Base-by-base conservation (phyloP, 2,329 filamentous ascomycete species). In the Rutstroemia sp. region DNA sequence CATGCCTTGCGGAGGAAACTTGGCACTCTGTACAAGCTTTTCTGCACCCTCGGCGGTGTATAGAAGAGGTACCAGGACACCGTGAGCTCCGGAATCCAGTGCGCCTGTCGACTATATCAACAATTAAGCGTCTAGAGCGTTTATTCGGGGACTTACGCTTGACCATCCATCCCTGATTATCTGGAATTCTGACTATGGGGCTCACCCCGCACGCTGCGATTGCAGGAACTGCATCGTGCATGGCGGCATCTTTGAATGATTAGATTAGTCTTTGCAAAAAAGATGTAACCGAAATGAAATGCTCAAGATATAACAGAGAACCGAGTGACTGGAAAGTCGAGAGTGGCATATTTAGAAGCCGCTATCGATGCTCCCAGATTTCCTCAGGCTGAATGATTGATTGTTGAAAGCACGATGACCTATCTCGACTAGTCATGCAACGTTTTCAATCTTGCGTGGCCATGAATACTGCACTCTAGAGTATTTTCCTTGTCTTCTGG, bases 151-250 rank as follows among this genome's bases (percentile, higher is more conserved):
- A 49, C 52, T 54, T 54, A 54, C 52, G 73, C 69, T 81, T 81
- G 37, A 81, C 73, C 77, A 81, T 79, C 73, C 74, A 81, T 1
- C 73, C 70, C 67, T 80, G 76, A 61, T 77, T 74, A 54, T 82
- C 81, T 0, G 81, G 78, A 41, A 86, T 73, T 60, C 83, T 74
- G 8, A 82, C 79, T 54, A 81, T 72, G 0, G 79, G 79, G 6
- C 78, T 80, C 1, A 78, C 75, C 3, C 78, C 78, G 57, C 77
- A 75, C 23, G 77, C 76, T 2, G 79, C 79, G 41, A 81, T 79
- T 2, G 77, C 79, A 19, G 78, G 76, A 2, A 82, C 78, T 0
- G 77, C 77, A 59, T 82, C 79, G 61, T 82, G 76, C 80, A 82
- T 82, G 1, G 76, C 73, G 38, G 75, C 74, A 68, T 81, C 77